Conservation (phyloP, 768 basidiomycete genomes). For the Serpula lacrymans region DNA sequence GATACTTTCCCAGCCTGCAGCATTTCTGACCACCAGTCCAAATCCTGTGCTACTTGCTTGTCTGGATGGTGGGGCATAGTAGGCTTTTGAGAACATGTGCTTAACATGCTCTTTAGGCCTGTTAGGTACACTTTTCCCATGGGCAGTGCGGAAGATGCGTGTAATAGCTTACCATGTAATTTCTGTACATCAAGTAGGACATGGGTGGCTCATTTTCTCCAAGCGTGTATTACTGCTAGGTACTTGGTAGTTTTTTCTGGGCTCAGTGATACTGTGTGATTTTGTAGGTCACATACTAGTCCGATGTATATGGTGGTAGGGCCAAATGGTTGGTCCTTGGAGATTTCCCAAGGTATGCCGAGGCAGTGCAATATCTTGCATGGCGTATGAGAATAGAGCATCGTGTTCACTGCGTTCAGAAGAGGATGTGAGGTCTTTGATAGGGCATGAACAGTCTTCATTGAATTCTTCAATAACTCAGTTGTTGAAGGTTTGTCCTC, state of each 20-base stretch:
- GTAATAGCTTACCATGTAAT: constrained; percentile 41
- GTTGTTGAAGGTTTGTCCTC: constrained; percentile 13
- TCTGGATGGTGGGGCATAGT: constrained; percentile 24
- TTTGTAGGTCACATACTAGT: constrained; percentile 28
- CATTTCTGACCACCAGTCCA: constrained; percentile 5
- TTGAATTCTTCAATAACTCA: constrained; percentile 27
- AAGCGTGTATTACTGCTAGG: constrained; percentile 20
- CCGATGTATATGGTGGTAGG: constrained; percentile 23
- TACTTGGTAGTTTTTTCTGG: constrained; percentile 26
- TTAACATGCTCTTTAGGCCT: constrained; percentile 33
- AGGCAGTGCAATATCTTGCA: constrained; percentile 31
- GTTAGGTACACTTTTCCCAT: constrained; percentile 38
- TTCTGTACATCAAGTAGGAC: constrained; percentile 28
- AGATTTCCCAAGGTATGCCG: constrained; percentile 28
- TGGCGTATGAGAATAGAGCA: constrained; percentile 17
- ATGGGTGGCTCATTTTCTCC: constrained; percentile 21
- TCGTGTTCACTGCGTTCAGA: constrained; percentile 22
- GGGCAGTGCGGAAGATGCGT: constrained; percentile 29
- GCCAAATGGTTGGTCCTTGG: constrained; percentile 27
- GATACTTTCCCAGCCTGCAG: constrained; percentile 12
- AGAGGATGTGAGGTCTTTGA: constrained; percentile 16
- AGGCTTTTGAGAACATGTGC: constrained; percentile 22
- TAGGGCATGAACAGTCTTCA: constrained; percentile 22
- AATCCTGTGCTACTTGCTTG: not conserved
- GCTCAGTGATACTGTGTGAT: constrained; percentile 19